Percentiles rank a stretch among this genome's conserved stretches.
phyloP scores from a whole-genome alignment of 1,284 basidiomycete species.

The Cutaneotrichosporon curvatum region DNA sequence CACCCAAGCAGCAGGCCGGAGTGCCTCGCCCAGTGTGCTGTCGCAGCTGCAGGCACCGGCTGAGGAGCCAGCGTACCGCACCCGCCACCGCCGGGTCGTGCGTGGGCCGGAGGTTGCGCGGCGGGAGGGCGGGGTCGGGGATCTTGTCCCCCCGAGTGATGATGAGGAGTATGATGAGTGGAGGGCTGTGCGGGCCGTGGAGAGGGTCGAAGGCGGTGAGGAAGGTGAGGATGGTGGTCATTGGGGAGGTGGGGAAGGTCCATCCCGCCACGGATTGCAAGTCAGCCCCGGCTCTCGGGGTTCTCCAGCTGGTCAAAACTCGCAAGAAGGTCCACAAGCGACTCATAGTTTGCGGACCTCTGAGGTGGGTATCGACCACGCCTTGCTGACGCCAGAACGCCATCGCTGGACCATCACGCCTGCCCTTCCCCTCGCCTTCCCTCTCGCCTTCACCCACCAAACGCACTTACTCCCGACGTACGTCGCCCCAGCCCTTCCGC shows the following conservation, averaged over 20 bases:
- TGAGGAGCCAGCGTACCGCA: conserved; percentile 5
- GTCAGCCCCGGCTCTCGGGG: too few species aligned
- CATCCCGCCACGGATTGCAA: neutral
- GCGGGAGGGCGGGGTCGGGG: conserved; percentile 15
- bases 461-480: neutral
- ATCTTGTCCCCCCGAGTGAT: conserved; percentile 36
- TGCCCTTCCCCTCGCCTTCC: too few species aligned
- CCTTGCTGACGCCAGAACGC: too few species aligned
- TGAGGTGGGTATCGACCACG: too few species aligned
- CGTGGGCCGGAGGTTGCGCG: conserved; percentile 10
- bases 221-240: neutral
- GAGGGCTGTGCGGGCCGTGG: conserved; percentile 15
- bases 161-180: conserved; percentile 41
- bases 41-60: neutral
- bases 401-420: too few species aligned
- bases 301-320: too few species aligned
- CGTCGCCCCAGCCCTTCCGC: too few species aligned
- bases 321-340: too few species aligned
- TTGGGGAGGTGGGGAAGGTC: neutral
- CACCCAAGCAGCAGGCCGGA: neutral
- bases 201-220: neutral
- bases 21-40: neutral
- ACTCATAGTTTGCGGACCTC: too few species aligned
- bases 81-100: conserved; percentile 8
- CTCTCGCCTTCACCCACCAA: too few species aligned